phyloP scores from a whole-genome alignment of 2,329 filamentous ascomycete genomes.

The Pseudocercospora ulei region DNA sequence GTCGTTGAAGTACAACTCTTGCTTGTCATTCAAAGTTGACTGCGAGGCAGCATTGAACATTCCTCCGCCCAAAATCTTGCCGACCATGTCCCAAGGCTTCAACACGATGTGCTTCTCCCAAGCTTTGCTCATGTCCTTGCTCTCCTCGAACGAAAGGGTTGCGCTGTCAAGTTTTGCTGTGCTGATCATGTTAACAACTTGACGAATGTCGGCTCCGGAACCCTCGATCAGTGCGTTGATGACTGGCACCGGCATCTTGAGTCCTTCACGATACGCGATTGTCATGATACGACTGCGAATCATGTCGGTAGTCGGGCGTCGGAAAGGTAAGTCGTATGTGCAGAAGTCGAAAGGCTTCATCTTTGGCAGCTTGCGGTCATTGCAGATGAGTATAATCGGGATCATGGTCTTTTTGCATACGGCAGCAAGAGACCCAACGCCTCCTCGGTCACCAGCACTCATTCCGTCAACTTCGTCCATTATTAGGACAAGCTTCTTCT shows the following conservation, averaged over 20 bases:
- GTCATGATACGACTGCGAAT: conserved; percentile 89
- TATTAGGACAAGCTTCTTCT: conserved; percentile 90
- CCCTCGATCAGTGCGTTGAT: conserved; percentile 92
- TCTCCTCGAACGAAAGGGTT: conserved; percentile 70
- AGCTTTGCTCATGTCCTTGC: conserved; percentile 89
- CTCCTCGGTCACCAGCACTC: conserved; percentile 92
- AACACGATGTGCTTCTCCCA: conserved; percentile 97
- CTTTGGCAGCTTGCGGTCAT: conserved; percentile 82
- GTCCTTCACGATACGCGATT: conserved; percentile 80
- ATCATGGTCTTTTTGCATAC: conserved; percentile 92
- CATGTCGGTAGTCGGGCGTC: conserved; percentile 79
- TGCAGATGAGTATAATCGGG: conserved; percentile 94
- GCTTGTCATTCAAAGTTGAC: conserved; percentile 88
- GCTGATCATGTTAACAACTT: conserved; percentile 97
- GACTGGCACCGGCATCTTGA: conserved; percentile 73
- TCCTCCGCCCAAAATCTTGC: conserved; percentile 79
- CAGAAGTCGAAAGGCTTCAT: conserved; percentile 96
- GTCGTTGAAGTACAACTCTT: conserved; percentile 97
- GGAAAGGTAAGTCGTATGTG: conserved; percentile 76
- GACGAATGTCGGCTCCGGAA: conserved; percentile 87
- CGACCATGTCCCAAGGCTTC: conserved; percentile 96
- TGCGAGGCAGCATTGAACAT: conserved; percentile 78
- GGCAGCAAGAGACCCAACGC: conserved; percentile 85
- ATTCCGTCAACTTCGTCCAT: conserved; percentile 99
- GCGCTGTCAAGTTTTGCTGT: conserved; percentile 81